phyloP scores from a whole-genome alignment of 805 yeast species.

The Soucietia sequanensis region DNA sequence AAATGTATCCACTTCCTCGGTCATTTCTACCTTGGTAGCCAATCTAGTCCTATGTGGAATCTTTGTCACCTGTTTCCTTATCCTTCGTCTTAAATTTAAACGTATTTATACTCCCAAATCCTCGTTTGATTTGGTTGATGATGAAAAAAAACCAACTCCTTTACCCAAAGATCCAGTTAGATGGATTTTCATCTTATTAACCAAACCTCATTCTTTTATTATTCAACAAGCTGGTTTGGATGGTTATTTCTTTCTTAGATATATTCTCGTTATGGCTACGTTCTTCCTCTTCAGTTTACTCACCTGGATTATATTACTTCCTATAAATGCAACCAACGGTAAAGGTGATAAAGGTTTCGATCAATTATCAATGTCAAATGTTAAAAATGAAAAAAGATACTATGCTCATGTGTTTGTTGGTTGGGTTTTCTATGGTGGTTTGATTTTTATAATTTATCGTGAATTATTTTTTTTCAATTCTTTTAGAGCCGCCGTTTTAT shows the following conservation, averaged over 20 bases:
- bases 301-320: conserved; percentile 70
- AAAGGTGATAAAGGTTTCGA: conserved; percentile 66
- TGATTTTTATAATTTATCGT: conserved; percentile 73
- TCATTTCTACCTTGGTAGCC: conserved; percentile 65
- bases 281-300: conserved; percentile 47
- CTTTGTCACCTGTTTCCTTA: conserved; percentile 60
- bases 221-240: conserved; percentile 91
- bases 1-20: conserved; percentile 75
- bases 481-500: conserved; percentile 69
- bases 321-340: conserved; percentile 76
- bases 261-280: conserved; percentile 55
- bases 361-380: conserved; percentile 74
- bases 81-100: conserved; percentile 63
- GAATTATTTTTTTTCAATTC: conserved; percentile 79
- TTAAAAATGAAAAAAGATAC: conserved; percentile 57
- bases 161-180: conserved; percentile 64
- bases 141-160: conserved; percentile 69
- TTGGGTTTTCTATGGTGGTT: conserved; percentile 72
- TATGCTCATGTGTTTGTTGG: conserved; percentile 84
- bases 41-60: conserved; percentile 66
- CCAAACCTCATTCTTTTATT: conserved; percentile 70
- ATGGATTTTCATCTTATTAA: conserved; percentile 67
- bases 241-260: conserved; percentile 87
- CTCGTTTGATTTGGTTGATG: conserved; percentile 54
- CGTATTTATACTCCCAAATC: conserved; percentile 86